phyloP scores from a whole-genome alignment of 441 rosid genomes.

The Manihot esculenta region DNA sequence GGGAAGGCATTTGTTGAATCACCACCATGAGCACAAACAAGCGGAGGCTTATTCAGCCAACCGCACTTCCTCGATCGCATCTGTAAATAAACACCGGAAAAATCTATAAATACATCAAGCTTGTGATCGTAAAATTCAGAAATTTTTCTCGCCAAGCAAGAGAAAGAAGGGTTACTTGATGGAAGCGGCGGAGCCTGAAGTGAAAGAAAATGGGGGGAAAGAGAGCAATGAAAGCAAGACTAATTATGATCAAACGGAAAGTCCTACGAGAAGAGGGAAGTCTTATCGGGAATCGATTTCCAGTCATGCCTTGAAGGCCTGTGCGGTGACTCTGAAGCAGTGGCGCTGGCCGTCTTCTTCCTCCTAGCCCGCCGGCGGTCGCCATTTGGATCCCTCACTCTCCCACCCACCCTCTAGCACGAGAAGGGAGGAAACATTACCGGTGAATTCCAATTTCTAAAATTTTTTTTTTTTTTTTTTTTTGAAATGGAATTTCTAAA shows the following conservation, averaged over 20 bases:
- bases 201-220: conserved; percentile 89
- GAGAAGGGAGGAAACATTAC: no score
- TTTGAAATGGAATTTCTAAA: no score
- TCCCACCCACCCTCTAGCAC: no score
- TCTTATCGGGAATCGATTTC: conserved; percentile 24
- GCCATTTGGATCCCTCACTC: conserved; percentile 3
- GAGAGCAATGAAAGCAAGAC: conserved; percentile 61
- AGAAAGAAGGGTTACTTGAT: conserved; percentile 42
- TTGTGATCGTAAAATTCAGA: background rate
- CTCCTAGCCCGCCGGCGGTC: conserved; percentile 27
- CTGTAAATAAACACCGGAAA: conserved; percentile 29
- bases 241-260: conserved; percentile 51
- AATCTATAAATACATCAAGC: background rate
- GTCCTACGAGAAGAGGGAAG: conserved; percentile 40
- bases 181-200: conserved; percentile 69
- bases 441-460: no score
- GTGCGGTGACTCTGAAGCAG: conserved; percentile 15
- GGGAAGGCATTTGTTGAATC: conserved; percentile 81
- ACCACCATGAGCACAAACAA: conserved; percentile 99
- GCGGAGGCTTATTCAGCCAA: conserved; percentile 87
- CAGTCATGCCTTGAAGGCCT: background rate
- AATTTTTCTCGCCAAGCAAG: background rate
- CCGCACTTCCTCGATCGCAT: conserved; percentile 57
- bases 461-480: no score
- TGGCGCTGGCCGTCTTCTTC: conserved; percentile 30